Conservation (phyloP, 306 rosid species). For the Astragalus glycyphyllos region DNA sequence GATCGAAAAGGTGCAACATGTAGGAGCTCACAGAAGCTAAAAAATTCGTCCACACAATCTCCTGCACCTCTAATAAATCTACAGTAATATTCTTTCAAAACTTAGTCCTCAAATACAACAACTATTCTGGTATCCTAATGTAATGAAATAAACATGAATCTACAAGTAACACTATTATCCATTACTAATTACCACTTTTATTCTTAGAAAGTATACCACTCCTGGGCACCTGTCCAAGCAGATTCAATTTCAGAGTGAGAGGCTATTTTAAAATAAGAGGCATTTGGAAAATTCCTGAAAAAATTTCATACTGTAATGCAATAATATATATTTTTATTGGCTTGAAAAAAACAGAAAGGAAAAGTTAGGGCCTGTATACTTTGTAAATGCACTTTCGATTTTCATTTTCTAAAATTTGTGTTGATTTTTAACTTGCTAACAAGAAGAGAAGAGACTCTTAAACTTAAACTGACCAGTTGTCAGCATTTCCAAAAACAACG, state of each 20-base stretch:
- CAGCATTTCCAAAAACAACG: too few relatives aligned
- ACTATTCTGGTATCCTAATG: slow-evolving; percentile 24
- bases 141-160: slow-evolving; percentile 19
- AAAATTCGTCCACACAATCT: slow-evolving; percentile 8
- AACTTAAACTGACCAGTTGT: too few relatives aligned
- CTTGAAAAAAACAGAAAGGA: background rate
- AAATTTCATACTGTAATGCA: slow-evolving; percentile 3
- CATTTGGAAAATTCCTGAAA: background rate
- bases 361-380: background rate
- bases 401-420: too few relatives aligned
- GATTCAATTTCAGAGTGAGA: background rate
- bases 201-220: slow-evolving; percentile 13
- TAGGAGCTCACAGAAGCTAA: slow-evolving; percentile 20
- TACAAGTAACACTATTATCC: too few relatives aligned
- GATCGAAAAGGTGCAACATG: slow-evolving; percentile 11
- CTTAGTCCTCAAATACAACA: background rate
- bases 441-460: too few relatives aligned
- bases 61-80: background rate
- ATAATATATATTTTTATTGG: slow-evolving; percentile 1
- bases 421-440: too few relatives aligned
- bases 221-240: background rate
- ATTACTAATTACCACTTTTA: background rate
- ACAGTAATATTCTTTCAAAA: slow-evolving; percentile 22
- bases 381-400: too few relatives aligned
- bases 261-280: background rate